A percentile compares a stretch with the other conserved stretches of the same genome.
Conservation (phyloP, 2,329 filamentous ascomycete species). For the Dothistroma septosporum region DNA sequence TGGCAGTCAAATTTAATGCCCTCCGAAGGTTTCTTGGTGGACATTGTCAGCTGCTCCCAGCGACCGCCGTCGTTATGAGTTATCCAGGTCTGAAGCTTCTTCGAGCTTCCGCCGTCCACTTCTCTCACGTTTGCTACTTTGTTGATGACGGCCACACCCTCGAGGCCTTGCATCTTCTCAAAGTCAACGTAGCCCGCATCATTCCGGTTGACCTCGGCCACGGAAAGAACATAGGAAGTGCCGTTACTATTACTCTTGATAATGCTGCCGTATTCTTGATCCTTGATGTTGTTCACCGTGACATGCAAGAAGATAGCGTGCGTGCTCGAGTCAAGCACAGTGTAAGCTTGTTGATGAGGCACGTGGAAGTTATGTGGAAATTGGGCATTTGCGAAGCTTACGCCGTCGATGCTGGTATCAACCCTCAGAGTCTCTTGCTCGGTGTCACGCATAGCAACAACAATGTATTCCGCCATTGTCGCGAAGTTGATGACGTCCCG, state of each 20-base stretch:
- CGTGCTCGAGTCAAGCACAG: constrained; percentile 88
- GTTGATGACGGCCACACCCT: constrained; percentile 86
- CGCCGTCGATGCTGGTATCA: constrained; percentile 79
- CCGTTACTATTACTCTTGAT: constrained; percentile 99
- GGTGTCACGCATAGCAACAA: constrained; percentile 69
- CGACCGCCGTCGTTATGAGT: constrained; percentile 93
- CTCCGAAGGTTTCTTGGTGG: constrained; percentile 64
- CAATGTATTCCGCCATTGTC: constrained; percentile 94
- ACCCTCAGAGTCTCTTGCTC: constrained; percentile 67
- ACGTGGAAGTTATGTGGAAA: constrained; percentile 85
- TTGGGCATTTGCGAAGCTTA: constrained; percentile 72
- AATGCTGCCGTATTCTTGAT: constrained; percentile 74
- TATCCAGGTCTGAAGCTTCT: constrained; percentile 84
- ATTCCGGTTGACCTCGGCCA: constrained; percentile 77
- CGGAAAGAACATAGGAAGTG: constrained; percentile 85
- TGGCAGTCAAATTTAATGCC: constrained; percentile 64
- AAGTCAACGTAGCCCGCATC: constrained; percentile 79
- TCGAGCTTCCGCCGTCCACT: constrained; percentile 59
- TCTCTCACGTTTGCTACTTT: constrained; percentile 70
- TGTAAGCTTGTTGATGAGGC: constrained; percentile 76
- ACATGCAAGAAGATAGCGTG: constrained; percentile 94
- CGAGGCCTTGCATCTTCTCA: constrained; percentile 88
- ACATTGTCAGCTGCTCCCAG: constrained; percentile 66
- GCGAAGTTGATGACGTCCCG: constrained; percentile 78
- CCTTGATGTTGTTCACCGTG: constrained; percentile 63